Conservation (phyloP, 352 stramenopile genomes). For the Phytophthora tubulina region DNA sequence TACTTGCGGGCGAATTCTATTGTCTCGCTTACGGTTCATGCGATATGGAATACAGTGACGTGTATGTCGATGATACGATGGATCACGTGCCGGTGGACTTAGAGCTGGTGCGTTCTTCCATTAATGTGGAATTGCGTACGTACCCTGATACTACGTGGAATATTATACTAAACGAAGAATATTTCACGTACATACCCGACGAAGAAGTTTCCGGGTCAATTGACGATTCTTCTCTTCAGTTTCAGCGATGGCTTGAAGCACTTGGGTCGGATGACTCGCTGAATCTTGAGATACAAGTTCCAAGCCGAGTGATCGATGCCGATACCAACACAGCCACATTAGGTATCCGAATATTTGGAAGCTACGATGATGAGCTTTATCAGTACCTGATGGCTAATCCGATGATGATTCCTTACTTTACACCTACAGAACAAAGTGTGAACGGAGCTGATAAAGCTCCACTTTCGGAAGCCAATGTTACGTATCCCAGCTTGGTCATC, state of each 20-base stretch:
- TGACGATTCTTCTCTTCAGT: background rate
- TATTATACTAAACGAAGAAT: background rate
- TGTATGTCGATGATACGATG: background rate
- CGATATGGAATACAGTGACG: constrained; percentile 24
- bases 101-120: background rate
- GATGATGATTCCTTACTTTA: constrained; percentile 5
- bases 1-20: constrained; percentile 16
- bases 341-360: constrained; percentile 5
- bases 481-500: constrained; percentile 3
- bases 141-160: constrained; percentile 12
- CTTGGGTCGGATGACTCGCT: background rate
- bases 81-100: background rate
- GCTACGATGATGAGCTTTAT: constrained; percentile 5
- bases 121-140: constrained; percentile 5
- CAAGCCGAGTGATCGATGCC: background rate
- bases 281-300: constrained; percentile 5
- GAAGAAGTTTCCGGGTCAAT: background rate
- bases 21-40: constrained; percentile 19
- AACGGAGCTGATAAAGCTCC: background rate
- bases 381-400: constrained; percentile 24
- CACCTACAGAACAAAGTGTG: background rate
- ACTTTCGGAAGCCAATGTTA: background rate
- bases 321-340: background rate
- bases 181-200: constrained; percentile 1
- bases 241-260: constrained; percentile 4